phyloP scores from a whole-genome alignment of 345 rosid genomes.

The Sonneratia caseolaris region DNA sequence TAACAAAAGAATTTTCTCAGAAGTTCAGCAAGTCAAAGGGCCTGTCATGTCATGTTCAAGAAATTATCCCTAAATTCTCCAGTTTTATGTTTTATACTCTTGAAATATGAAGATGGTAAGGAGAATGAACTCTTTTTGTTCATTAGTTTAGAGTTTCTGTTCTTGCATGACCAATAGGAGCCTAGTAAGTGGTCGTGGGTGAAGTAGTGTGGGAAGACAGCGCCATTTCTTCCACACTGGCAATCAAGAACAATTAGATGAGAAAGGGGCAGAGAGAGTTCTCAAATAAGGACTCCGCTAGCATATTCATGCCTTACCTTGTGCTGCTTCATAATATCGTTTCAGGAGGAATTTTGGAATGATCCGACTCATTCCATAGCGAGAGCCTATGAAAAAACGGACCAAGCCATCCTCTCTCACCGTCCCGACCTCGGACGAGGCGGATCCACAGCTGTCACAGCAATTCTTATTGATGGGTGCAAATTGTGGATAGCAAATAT shows the following conservation, averaged over 20 bases:
- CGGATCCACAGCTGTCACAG: conserved; percentile 75
- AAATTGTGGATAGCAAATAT: conserved; percentile 58
- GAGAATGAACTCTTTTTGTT: no score
- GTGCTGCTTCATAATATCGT: conserved; percentile 1
- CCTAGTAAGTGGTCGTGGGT: neutral
- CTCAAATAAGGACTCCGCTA: neutral
- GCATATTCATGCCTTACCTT: neutral
- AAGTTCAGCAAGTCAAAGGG: neutral
- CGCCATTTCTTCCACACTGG: neutral
- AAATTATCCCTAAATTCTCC: neutral
- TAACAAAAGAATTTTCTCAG: no score
- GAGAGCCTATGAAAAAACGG: conserved; percentile 55
- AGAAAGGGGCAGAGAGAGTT: neutral
- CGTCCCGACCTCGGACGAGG: conserved; percentile 57
- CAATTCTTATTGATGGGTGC: conserved; percentile 48
- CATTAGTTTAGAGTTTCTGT: no score
- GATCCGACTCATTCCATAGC: conserved; percentile 33
- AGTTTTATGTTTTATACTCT: neutral
- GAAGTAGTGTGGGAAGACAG: no score
- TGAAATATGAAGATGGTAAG: no score
- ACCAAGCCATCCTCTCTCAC: conserved; percentile 51
- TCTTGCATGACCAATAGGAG: no score
- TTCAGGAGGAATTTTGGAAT: conserved; percentile 48
- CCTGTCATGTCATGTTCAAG: neutral
- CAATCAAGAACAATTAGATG: neutral